Base-by-base conservation (phyloP, 148 eudicot species). In the Salicornia ramosissima region DNA sequence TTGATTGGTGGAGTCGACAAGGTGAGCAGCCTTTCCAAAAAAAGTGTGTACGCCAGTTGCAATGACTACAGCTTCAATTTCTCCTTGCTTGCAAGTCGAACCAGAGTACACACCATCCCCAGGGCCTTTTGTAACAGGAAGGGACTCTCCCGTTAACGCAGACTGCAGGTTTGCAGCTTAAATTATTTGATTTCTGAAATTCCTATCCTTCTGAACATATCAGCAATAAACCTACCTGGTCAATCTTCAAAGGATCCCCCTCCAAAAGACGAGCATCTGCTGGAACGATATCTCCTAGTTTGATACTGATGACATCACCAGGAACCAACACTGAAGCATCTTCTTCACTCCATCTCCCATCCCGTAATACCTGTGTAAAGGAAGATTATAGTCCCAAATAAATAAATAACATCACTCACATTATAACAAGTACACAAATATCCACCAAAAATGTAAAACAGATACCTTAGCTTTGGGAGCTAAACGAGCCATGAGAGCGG, bases 31-130 rank as follows among this genome's bases (percentile, higher is more conserved):
- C 82, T 91, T 94, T 52, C 99, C 99, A 51, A 94, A 94, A 79
- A 94, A 94, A 57, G 99, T 94, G 76, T 94, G 99, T 40, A 94
- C 99, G 45, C 99, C 99, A 34, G 99, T 94, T 31, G 96, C 99
- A 72, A 94, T 94, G 40, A 94, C 99, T 14, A 94, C 78, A 49
- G 99, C 99, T 77, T 94, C 99, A 56, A 94, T 82, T 68, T 94
- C 99, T 69, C 99, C 99, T 75, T 94, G 99, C 73, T 90, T 94
- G 80, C 99, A 94, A 50, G 99, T 94, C 45, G 99, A 94, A 33
- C 99, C 99, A 24, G 99, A 94, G 78, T 94, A 94, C 24, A 94
- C 86, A 67, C 99, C 95, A 83, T 94, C 97, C 15, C 99, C 97
- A 0, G 99, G 99, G 21, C 91, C 90, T 86, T 94, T 90, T 39